Evolutionary conservation across 768 basidiomycete genomes (phyloP), one percentile per base, ranked within the genome.

Genomic region (Sporobolomyces pararoseus): DNA sequence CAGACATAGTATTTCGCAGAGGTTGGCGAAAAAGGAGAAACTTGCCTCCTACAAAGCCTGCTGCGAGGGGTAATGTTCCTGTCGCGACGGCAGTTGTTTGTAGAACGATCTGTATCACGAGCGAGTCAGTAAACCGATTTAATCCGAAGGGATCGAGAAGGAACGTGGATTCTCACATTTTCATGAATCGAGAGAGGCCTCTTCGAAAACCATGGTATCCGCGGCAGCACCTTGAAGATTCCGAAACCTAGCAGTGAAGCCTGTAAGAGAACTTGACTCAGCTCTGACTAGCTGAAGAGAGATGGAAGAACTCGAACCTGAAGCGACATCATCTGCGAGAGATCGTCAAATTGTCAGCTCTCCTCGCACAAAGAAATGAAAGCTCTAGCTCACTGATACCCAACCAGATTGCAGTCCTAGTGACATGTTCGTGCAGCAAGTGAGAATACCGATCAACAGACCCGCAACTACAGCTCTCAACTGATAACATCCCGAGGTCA

Each of bases 51-150:
- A 97, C 93, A 75, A 97, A 89, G 0, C 88, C 80, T 34, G 79
- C 79, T 14, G 80, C 80, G 19, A 81, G 77, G 0, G 81, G 81
- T 63, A 81, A 77, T 0, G 82, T 83, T 27, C 95, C 95, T 2
- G 93, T 97, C 2, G 94, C 95, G 3, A 94, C 93, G 0, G 95
- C 93, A 0, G 91, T 94, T 0, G 95, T 96, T 78, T 98, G 94
- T 3, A 96, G 84, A 0, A 98, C 90, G 25, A 96, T 88, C 67
- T 95, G 63, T 42, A 42, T 47, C 46, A 23, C 23, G 12, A 47
- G 46, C 10, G 46, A 47, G 46, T 6, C 46, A 21, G 6, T 13
- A 12, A 47, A 7, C 21, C 23, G 46, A 47, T 23, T 6, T 13
- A 13, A 23, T 13, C 46, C 13, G 10, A 21, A 13, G 21, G 21